Evolutionary conservation across 176 grass and related monocot species (phyloP).

Genomic region (Aegilops speltoides): DNA sequence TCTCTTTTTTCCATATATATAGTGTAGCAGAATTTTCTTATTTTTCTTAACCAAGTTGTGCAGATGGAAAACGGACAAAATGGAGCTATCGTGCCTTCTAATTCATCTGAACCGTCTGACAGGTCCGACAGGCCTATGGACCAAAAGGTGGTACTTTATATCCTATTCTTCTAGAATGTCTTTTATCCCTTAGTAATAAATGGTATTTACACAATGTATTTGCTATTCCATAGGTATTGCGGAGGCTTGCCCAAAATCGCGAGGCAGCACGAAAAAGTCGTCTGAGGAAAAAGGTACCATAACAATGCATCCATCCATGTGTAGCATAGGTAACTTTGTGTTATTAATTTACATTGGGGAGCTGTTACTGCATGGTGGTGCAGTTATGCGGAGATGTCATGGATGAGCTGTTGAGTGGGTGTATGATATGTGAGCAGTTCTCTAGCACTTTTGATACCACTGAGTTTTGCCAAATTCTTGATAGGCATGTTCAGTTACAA

Average conservation of each 20-base stretch:
- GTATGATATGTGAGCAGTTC: not conserved
- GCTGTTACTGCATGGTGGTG: not conserved
- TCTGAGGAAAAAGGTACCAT: conserved; percentile 64
- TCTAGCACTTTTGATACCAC: not conserved
- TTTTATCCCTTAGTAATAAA: not conserved
- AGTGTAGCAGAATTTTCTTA: not conserved
- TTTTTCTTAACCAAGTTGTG: conserved; percentile 22
- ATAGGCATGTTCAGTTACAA: conserved; percentile 6
- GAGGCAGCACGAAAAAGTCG: conserved; percentile 78
- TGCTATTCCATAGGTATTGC: conserved; percentile 53
- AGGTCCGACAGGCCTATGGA: conserved; percentile 60
- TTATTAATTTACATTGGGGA: not conserved
- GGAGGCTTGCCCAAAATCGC: conserved; percentile 75
- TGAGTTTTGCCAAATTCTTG: not conserved
- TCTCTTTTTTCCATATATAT: conserved; percentile 13
- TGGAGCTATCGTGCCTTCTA: conserved; percentile 45
- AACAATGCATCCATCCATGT: not conserved
- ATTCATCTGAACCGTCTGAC: conserved; percentile 73
- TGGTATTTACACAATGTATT: conserved; percentile 19
- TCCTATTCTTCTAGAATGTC: not conserved
- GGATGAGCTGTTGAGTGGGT: not conserved
- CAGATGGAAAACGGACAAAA: conserved; percentile 60
- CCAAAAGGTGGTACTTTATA: conserved; percentile 54
- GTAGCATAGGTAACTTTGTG: not conserved
- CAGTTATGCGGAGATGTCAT: conserved; percentile 12